Base-by-base conservation (phyloP, 176 grass and related monocot genomes). In the Pontederia paniculata region DNA sequence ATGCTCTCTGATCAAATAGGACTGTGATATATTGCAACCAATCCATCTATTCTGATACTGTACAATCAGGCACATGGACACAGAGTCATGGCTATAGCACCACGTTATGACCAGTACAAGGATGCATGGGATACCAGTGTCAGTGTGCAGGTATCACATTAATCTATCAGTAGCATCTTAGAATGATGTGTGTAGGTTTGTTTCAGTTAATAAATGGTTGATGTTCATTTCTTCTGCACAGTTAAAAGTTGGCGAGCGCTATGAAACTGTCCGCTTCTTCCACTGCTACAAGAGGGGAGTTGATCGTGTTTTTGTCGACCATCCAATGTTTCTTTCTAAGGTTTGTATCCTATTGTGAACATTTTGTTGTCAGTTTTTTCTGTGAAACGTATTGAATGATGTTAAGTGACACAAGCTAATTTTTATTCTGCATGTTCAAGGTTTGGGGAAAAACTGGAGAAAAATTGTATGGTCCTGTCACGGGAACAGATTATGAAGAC, bases 121-220 rank as follows among this genome's bases (percentile, higher is more conserved):
- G 91, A 96, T 66, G 85, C 67, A 9, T 96, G 91, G 91, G 91
- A 96, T 68, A 89, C 91, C 31, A 81, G 76, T 58, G 79, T 89
- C 16, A 12, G 68, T 4, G 49, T 64, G 15, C 76, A 96, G 79
- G 85, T 96, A 57, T 16, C 9, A 0, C 9, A 28, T 28, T 19
- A 12, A 10, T 45, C 13, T 14, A 23, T 53, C 49, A 9, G 17
- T 21, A 43, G 23, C 58, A 54, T 50, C 12, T 21, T 17, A 31
- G 3, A 37, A 17, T n/a, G n/a, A n/a, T n/a, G n/a, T n/a, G n/a
- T 54, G 25, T 5, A 5, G 1, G 25, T 31, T 31, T 31, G 5
- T 31, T 31, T 31, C 25, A 31, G 25, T n/a, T 31, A 31, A 31
- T 31, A 31, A 31, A 31, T 31, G 1, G 1, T 1, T 31, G 9